Conservation (phyloP, 208 protist species). For the Trypanosoma cruzi region DNA sequence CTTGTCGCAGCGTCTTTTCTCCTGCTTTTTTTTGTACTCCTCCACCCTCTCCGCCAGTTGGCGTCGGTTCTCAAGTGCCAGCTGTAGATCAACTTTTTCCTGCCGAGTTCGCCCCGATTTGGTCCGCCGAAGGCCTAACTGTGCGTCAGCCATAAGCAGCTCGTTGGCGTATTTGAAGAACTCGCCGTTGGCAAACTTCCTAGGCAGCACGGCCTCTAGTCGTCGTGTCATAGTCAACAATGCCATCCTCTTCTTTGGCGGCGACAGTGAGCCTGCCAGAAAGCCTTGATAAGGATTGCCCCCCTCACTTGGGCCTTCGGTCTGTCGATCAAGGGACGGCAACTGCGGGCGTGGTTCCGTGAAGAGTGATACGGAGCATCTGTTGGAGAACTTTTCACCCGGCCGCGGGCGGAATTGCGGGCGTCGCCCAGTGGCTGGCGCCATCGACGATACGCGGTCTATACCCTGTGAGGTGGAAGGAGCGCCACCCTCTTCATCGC, state of each 20-base stretch:
- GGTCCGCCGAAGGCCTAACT: not conserved
- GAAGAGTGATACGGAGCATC: not conserved
- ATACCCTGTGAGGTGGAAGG: not conserved
- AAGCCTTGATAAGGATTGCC: not conserved
- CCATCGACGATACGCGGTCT: no score
- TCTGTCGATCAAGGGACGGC: not conserved
- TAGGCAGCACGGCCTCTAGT: slow-evolving; percentile 13
- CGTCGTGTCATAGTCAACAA: slow-evolving; percentile 10
- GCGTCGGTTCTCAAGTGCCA: slow-evolving; percentile 15
- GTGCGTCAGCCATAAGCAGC: not conserved
- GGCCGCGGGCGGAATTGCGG: not conserved
- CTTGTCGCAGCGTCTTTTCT: not conserved
- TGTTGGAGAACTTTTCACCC: not conserved
- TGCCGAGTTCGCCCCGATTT: not conserved
- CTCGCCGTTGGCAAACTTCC: not conserved
- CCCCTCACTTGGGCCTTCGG: no score
- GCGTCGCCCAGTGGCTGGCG: not conserved
- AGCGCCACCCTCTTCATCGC: not conserved
- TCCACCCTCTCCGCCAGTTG: slow-evolving; percentile 25
- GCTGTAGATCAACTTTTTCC: not conserved
- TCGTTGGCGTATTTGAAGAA: not conserved
- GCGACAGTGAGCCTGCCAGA: not conserved
- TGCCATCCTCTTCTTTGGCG: not conserved
- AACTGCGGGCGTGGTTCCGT: not conserved
- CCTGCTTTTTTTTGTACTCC: slow-evolving; percentile 15